Evolutionary conservation across 2,329 filamentous ascomycete genomes (phyloP), one percentile per base, ranked within the genome.

Genomic region (Truncatella angustata): DNA sequence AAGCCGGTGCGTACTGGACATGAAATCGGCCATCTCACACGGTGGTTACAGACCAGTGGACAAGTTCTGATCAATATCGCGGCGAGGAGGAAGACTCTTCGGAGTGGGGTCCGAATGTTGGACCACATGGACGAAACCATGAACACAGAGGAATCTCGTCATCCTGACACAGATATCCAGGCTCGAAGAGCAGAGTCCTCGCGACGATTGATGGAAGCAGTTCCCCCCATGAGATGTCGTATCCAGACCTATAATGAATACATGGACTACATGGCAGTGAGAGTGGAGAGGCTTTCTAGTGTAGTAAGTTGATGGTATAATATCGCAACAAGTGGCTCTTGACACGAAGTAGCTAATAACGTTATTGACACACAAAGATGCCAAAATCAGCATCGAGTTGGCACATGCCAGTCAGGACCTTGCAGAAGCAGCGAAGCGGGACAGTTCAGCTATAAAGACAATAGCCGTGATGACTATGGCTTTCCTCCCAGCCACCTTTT

Each of bases 401-500:
- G 26, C 43, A 10, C 3, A 49, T 5, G 35, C 36, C 18, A 53
- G 45, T 16, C 23, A 26, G 23, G 28, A 43, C 3, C 42, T 60
- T 36, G 56, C 60, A 6, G 54, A 54, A 26, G 60, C 60, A 24
- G 43, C 60, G 4, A 64, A 63, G 47, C 53, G 59, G 30, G 66
- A 70, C 48, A 68, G 65, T 49, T 58, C 63, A 2, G 64, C 64
- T 9, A 69, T 70, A 66, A 65, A 66, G 34, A 65, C 64, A 5
- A 62, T 70, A 16, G 63, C 68, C 3, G 50, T 66, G 1, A 55
- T 70, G 34, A 69, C 65, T 24, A 63, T 69, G 36, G 51, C 65
- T 6, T 70, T 70, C 52, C 59, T 69, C 3, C 68, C 69, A 1
- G 65, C 64, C 2, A 68, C 66, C 14, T 69, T 70, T n/a, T 50